These are phyloP conservation scores for Pleurotus tuoliensis DNA, from an alignment of 768 basidiomycete species.

Conservation along the genomic window DNA sequence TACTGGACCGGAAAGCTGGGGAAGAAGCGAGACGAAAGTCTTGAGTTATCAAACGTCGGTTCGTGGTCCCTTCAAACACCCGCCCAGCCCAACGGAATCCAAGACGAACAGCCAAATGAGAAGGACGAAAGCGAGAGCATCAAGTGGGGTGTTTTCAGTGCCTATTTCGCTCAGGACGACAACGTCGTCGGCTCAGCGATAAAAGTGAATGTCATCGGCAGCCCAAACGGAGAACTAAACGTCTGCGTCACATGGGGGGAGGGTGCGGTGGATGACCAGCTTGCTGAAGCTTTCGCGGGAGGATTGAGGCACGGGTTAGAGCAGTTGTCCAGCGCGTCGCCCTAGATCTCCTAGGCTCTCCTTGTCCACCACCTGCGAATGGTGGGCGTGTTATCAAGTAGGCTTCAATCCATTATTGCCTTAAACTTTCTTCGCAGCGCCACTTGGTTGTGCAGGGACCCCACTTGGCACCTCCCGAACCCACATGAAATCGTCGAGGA, in stretches of 20 bases:
- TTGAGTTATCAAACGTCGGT: conserved; percentile 39
- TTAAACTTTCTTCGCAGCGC: too few relatives aligned
- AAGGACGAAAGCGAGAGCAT: conserved; percentile 11
- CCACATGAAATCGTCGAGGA: too few relatives aligned
- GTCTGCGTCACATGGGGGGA: conserved; percentile 25
- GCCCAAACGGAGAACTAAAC: conserved; percentile 20
- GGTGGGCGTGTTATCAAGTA: too few relatives aligned
- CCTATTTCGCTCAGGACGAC: conserved; percentile 26
- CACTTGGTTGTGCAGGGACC: too few relatives aligned
- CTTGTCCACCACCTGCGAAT: too few relatives aligned
- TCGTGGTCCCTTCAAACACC: neutral
- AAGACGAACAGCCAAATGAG: neutral
- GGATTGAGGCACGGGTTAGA: neutral
- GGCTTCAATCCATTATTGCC: too few relatives aligned
- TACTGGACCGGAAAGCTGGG: conserved; percentile 26
- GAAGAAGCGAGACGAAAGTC: conserved; percentile 24
- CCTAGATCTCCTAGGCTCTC: too few relatives aligned
- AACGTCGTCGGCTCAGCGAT: conserved; percentile 23
- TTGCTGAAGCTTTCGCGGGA: conserved; percentile 21
- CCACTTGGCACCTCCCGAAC: too few relatives aligned
- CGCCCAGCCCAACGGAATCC: neutral
- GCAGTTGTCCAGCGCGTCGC: neutral
- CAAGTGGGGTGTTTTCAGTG: neutral
- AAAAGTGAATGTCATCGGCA: conserved; percentile 23
- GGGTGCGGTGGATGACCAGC: conserved; percentile 14